Conservation (phyloP, 1,284 basidiomycete species). For the Peniophora sp. region DNA sequence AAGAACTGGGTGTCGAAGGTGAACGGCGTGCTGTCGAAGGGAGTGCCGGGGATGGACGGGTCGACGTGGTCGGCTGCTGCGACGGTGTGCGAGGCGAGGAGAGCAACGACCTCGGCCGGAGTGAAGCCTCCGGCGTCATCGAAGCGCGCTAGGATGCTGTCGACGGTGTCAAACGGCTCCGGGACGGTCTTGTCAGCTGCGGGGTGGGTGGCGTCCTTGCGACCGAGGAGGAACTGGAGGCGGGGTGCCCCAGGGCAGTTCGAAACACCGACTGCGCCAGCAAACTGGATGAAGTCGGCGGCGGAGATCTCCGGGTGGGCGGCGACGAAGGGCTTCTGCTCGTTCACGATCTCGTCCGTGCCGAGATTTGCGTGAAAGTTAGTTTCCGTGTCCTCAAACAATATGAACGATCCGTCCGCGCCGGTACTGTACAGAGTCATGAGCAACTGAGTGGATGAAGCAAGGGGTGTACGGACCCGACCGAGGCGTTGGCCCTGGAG, state of each 20-base stretch:
- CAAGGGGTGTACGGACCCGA: neutral
- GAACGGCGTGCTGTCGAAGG: constrained; percentile 31
- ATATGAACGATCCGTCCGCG: constrained; percentile 32
- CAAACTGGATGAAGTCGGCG: constrained; percentile 34
- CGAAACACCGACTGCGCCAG: constrained; percentile 29
- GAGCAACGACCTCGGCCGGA: constrained; percentile 31
- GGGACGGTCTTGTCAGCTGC: constrained; percentile 19
- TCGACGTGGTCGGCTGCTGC: constrained; percentile 24
- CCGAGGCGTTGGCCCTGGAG: neutral
- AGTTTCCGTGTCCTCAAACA: constrained; percentile 25
- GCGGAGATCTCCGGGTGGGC: constrained; percentile 23
- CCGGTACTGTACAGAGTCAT: constrained; percentile 17
- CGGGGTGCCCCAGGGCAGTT: constrained; percentile 36
- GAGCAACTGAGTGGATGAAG: neutral
- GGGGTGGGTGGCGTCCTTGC: constrained; percentile 13
- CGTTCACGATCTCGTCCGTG: constrained; percentile 27
- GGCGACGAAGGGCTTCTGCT: constrained; percentile 22
- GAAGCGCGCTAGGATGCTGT: constrained; percentile 30
- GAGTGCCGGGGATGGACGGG: constrained; percentile 21
- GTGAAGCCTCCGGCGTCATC: constrained; percentile 29
- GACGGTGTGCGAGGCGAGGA: constrained; percentile 32
- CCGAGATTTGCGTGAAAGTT: constrained; percentile 27
- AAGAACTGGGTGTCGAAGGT: constrained; percentile 32
- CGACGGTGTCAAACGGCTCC: constrained; percentile 23
- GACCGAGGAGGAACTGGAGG: constrained; percentile 22